Conservation (phyloP, 805 yeast species). For the Kodamaea leandrae region DNA sequence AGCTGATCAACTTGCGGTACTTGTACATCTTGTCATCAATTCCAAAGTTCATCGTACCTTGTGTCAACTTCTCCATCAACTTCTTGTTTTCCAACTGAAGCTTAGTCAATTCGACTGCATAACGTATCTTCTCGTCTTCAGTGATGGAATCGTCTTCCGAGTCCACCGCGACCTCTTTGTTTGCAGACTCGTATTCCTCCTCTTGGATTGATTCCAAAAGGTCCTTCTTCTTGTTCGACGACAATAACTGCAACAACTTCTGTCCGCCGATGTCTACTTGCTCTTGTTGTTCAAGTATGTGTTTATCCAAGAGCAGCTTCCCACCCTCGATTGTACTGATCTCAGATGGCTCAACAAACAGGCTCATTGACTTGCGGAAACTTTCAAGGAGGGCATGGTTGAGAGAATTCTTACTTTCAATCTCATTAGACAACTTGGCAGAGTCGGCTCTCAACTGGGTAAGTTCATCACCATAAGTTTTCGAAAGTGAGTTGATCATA, state of each 20-base stretch:
- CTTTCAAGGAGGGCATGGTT: conserved; percentile 29
- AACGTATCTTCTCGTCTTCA: conserved; percentile 14
- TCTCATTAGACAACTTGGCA: conserved; percentile 31
- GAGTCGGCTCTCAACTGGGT: conserved; percentile 32
- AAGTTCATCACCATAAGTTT: conserved; percentile 54
- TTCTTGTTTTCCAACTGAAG: conserved; percentile 51
- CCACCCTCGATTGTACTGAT: conserved; percentile 29
- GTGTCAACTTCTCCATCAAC: conserved; percentile 48
- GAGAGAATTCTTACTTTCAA: conserved; percentile 50
- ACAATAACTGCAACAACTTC: conserved; percentile 28
- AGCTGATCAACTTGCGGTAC: conserved; percentile 72
- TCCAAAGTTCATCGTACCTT: conserved; percentile 40
- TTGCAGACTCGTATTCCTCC: conserved; percentile 21
- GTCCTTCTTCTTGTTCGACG: conserved; percentile 44
- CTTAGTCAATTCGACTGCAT: conserved; percentile 37
- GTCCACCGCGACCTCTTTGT: conserved; percentile 6
- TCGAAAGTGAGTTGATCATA: conserved; percentile 49
- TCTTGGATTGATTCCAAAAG: conserved; percentile 43
- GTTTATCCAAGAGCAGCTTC: conserved; percentile 18
- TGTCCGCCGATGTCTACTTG: conserved; percentile 17
- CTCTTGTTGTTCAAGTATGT: conserved; percentile 15
- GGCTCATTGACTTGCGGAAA: conserved; percentile 26
- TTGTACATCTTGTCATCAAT: conserved; percentile 61
- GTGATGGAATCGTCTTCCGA: conserved; percentile 11
- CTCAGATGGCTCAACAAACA: conserved; percentile 30